phyloP scores from a whole-genome alignment of 2,329 filamentous ascomycete species.

The Fusarium sp. region DNA sequence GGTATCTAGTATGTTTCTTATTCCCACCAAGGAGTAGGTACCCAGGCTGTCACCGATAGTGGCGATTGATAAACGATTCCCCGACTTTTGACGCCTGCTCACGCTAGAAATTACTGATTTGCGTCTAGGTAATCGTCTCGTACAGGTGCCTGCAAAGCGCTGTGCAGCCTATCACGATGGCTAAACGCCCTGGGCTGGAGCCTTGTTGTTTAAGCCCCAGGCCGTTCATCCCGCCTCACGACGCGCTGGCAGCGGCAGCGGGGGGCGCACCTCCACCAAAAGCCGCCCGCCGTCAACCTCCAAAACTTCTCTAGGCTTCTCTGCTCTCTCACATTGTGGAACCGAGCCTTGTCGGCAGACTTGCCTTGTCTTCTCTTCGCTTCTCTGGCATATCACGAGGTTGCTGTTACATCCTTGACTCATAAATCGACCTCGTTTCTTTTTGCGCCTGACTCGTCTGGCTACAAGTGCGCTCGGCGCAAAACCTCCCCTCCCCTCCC shows the following conservation, averaged over 20 bases:
- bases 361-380: constrained; percentile 20
- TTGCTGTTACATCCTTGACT: constrained; percentile 10
- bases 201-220: constrained; percentile 19
- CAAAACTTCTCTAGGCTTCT: constrained; percentile 47
- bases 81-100: constrained; percentile 31
- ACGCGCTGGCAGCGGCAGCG: constrained; percentile 33
- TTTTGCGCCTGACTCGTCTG: constrained; percentile 24
- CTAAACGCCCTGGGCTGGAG: constrained; percentile 36
- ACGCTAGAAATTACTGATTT: constrained; percentile 43
- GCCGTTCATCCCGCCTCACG: constrained; percentile 28
- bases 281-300: constrained; percentile 28
- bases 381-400: constrained; percentile 20
- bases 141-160: constrained; percentile 19
- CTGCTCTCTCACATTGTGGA: constrained; percentile 40
- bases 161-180: constrained; percentile 26
- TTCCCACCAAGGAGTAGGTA: no score
- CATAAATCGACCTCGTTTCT: constrained; percentile 3
- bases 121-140: constrained; percentile 17
- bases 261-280: constrained; percentile 44
- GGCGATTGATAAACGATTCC: constrained; percentile 41
- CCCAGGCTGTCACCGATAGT: constrained; percentile 8
- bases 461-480: constrained; percentile 38
- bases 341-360: constrained; percentile 28
- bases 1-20: no score
- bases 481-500: constrained; percentile 36